Base-by-base conservation (phyloP, 2,329 filamentous ascomycete genomes). In the Aspergillus udagawae region DNA sequence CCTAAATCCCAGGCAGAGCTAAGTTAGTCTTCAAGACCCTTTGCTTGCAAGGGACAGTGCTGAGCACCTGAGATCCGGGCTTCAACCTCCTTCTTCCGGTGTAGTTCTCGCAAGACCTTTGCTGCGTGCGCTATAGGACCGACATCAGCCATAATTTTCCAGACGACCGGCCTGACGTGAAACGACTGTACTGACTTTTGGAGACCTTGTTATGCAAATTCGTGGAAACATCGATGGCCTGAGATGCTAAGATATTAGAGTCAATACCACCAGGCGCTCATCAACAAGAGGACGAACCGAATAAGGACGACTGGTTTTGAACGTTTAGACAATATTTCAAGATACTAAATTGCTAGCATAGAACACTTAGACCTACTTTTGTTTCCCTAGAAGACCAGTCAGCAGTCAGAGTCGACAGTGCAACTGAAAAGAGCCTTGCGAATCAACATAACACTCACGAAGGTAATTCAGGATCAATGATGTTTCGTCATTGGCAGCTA, bases 61-160 rank as follows among this genome's bases (percentile, higher is more conserved):
- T 53, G 52, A 57, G 70, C 60, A 82, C 82, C 82, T 42, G 83
- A 78, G 42, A 77, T 73, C 51, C 81, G 81, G 51, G 82, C 83
- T 64, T 83, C 83, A 45, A 89, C 83, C 62, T 83, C 73, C 10
- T 82, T 82, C 45, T 77, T 79, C 62, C 87, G 83, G 58, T 85
- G 81, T 68, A 89, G 74, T 58, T 87, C 85, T 64, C 85, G 86
- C 35, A 89, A 73, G 32, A 83, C 67, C 70, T 87, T 89, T 28
- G 80, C 79, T 25, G 85, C 80, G 47, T 83, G 77, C 12, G 83
- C 83, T 81, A 41, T 21, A 38, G 14, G 20, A 17, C 3, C 27
- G 5, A 42, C 4, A 42, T 47, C 14, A 21, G 29, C 25, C 12
- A 49, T n/a, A 27, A 3, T 41, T 3, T 51, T 10, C 20, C 48